Evolutionary conservation across 2,329 filamentous ascomycete genomes (phyloP), one percentile per base, ranked within the genome.

Genomic region (Botrytis paeoniae): DNA sequence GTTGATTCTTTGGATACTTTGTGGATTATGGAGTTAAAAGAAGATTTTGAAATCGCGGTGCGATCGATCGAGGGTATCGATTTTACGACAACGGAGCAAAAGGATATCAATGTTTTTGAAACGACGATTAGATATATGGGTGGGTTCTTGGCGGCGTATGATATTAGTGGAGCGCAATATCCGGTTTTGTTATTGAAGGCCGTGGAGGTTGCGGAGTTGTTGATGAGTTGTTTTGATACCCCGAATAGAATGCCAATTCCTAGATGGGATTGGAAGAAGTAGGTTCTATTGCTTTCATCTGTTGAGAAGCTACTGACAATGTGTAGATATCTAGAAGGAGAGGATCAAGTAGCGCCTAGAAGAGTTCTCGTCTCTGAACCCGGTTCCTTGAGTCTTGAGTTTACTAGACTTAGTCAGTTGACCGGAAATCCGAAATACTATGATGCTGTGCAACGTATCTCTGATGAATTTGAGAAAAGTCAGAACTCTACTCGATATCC

Each of bases 111-210:
- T 76, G 79, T 97, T 16, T 98, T 98, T 78, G 95, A 98, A 83
- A 97, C 94, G 0, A 93, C 91, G 18, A 98, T 98, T 80, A 89
- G 95, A 64, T 97, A 98, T 79, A 86, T 98, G 22, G 95, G 95
- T 41, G 95, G 95, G 0, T 85, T 98, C 66, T 80, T 98, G 66
- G 91, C 90, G 45, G 95, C 95, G 14, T 98, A 95, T 81, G 95
- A 98, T 82, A 86, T 98, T 71, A 95, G 92, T 70, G 92, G 88
- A 20, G 89, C 87, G 10, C 84, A 86, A 75, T 92, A 97, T 78
- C 83, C 86, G 16, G 84, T 91, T 16, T 85, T 94, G 37, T 83
- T 93, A 43, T 85, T 88, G 63, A 93, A 94, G 79, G 91, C 92
- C 10, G 84, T 90, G 32, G 90, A 94, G 80, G 85, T 93, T 35